Conservation (phyloP, 1,284 basidiomycete genomes). For the Pyrrhoderma lamaoense region DNA sequence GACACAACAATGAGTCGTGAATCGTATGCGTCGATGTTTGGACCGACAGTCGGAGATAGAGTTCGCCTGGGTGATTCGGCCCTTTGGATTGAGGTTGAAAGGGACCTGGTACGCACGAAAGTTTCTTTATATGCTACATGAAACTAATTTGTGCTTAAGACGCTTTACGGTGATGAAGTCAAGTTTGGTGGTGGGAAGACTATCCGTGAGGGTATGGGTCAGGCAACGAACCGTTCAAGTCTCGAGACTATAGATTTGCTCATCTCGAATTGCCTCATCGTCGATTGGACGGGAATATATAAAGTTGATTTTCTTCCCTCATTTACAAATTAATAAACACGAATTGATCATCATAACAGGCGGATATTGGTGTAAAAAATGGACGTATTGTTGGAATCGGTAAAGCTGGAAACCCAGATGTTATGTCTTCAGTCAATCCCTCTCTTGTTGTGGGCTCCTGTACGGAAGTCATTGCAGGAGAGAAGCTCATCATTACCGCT, state of each 20-base stretch:
- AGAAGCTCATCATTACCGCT: conserved; percentile 90
- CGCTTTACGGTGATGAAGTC: conserved; percentile 88
- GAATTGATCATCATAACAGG: conserved; percentile 39
- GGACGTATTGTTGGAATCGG: conserved; percentile 86
- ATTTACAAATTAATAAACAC: conserved; percentile 1
- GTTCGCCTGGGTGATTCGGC: conserved; percentile 85
- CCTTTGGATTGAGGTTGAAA: conserved; percentile 91
- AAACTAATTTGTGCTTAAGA: conserved; percentile 36
- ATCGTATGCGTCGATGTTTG: conserved; percentile 86
- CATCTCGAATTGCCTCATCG: conserved; percentile 90
- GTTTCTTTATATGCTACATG: neutral
- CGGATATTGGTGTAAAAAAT: conserved; percentile 92
- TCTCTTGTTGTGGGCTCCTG: conserved; percentile 78
- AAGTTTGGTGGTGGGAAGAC: conserved; percentile 97
- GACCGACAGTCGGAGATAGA: conserved; percentile 88
- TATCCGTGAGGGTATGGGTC: conserved; percentile 96
- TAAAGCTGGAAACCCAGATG: conserved; percentile 95
- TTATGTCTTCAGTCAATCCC: conserved; percentile 78
- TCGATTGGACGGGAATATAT: conserved; percentile 95
- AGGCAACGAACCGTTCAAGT: conserved; percentile 71
- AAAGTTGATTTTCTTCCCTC: conserved; percentile 50
- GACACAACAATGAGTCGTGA: conserved; percentile 55
- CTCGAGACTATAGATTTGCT: conserved; percentile 79
- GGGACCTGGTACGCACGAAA: conserved; percentile 57
- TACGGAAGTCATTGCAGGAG: conserved; percentile 93